phyloP scores from a whole-genome alignment of 2,329 filamentous ascomycete genomes.

The Amylocarpus encephaloides region DNA sequence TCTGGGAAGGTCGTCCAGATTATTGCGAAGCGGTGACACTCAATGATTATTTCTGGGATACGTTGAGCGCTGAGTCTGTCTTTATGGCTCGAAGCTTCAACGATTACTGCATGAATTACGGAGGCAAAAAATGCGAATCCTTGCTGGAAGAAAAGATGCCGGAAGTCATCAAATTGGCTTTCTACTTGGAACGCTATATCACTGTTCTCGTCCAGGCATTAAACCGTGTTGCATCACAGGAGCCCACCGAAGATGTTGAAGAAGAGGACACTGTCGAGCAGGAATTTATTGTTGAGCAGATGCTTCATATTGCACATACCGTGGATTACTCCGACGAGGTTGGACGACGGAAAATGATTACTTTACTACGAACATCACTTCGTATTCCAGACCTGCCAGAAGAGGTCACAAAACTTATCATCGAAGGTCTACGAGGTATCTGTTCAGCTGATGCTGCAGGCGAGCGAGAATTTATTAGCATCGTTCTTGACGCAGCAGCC shows the following conservation, averaged over 20 bases:
- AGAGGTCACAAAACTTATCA: slow-evolving; percentile 80
- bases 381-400: slow-evolving; percentile 85
- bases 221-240: slow-evolving; percentile 47
- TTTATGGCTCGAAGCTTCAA: slow-evolving; percentile 93
- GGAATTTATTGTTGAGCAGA: slow-evolving; percentile 92
- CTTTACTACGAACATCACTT: slow-evolving; percentile 76
- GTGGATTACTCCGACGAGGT: slow-evolving; percentile 98
- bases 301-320: slow-evolving; percentile 85
- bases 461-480: slow-evolving; percentile 75
- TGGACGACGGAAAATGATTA: slow-evolving; percentile 92
- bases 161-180: slow-evolving; percentile 85
- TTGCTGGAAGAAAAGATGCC: slow-evolving; percentile 89
- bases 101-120: slow-evolving; percentile 75
- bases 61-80: slow-evolving; percentile 74
- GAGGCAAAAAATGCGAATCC: slow-evolving; percentile 66
- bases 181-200: slow-evolving; percentile 77
- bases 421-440: slow-evolving; percentile 75
- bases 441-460: slow-evolving; percentile 69
- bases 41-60: slow-evolving; percentile 72
- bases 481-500: slow-evolving; percentile 87
- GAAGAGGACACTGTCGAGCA: slow-evolving; percentile 83
- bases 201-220: slow-evolving; percentile 60
- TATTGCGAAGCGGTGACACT: slow-evolving; percentile 69
- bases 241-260: slow-evolving; percentile 52
- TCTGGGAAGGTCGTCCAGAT: slow-evolving; percentile 89